phyloP scores from a whole-genome alignment of 2,329 filamentous ascomycete genomes.

The Diaporthe helianthi region DNA sequence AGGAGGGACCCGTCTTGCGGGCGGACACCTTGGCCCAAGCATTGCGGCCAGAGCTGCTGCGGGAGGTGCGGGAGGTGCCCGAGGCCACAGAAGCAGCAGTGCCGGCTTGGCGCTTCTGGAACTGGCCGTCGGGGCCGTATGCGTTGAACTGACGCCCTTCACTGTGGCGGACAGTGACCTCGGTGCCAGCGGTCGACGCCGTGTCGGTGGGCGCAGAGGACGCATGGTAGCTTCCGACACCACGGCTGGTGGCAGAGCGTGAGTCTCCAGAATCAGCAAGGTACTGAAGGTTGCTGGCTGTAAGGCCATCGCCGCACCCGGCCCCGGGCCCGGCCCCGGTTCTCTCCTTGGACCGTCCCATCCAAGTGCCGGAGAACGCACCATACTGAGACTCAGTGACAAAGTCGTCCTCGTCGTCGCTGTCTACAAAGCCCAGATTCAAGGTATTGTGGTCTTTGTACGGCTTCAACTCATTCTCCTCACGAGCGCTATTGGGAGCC shows the following conservation, averaged over 20 bases:
- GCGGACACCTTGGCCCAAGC: conserved; percentile 37
- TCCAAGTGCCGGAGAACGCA: neutral
- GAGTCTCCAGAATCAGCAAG: neutral
- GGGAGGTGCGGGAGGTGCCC: conserved; percentile 1
- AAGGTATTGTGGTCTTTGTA: neutral
- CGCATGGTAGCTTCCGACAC: conserved; percentile 13
- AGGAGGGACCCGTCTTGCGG: conserved; percentile 1
- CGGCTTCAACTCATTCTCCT: neutral
- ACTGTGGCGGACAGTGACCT: neutral
- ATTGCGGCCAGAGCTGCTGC: conserved; percentile 8
- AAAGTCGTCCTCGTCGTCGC: neutral
- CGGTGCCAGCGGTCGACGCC: neutral
- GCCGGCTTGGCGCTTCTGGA: conserved; percentile 25
- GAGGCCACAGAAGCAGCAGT: conserved; percentile 22
- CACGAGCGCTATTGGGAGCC: conserved; percentile 17
- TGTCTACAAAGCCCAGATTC: too few relatives aligned
- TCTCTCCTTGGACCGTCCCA: neutral
- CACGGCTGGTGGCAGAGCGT: neutral
- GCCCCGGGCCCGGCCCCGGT: neutral
- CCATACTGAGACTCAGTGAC: neutral
- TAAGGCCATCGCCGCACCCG: neutral
- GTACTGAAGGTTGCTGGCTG: neutral
- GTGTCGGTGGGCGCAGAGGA: conserved; percentile 27
- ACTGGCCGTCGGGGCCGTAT: conserved; percentile 38
- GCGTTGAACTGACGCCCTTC: conserved; percentile 35